Conservation (phyloP, 345 rosid species). For the Toxicodendron radicans region DNA sequence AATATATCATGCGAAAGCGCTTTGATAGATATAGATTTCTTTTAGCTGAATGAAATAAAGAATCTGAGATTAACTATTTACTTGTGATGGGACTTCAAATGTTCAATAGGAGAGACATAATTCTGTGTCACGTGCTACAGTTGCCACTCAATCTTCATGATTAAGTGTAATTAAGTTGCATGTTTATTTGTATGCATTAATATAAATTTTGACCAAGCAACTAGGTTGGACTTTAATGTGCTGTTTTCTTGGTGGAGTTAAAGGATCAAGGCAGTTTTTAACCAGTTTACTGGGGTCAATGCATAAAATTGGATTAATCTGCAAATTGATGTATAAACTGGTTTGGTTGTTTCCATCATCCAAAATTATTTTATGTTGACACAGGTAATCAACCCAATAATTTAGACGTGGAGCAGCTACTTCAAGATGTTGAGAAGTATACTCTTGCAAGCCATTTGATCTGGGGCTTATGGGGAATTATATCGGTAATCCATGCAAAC, state of each 20-base stretch:
- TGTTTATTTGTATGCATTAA: neutral
- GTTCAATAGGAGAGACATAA: neutral
- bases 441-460: slow-evolving; percentile 59
- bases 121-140: neutral
- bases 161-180: slow-evolving; percentile 7
- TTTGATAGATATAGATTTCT: neutral
- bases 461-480: slow-evolving; percentile 80
- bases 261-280: slow-evolving; percentile 13
- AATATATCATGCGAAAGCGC: neutral
- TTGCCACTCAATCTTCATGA: neutral
- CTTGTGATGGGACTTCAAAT: neutral
- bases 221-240: neutral
- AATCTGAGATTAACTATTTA: neutral
- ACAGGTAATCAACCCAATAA: slow-evolving; percentile 39
- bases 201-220: neutral
- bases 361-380: slow-evolving; percentile 26
- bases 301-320: slow-evolving; percentile 5
- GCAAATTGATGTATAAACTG: neutral
- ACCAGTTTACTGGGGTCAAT: slow-evolving; percentile 1
- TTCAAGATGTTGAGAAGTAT: slow-evolving; percentile 50
- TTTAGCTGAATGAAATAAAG: neutral
- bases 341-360: neutral
- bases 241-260: neutral
- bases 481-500: slow-evolving; percentile 39
- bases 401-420: slow-evolving; percentile 38